Base-by-base conservation (phyloP, 257 asterid species). In the Primulina eburnea region DNA sequence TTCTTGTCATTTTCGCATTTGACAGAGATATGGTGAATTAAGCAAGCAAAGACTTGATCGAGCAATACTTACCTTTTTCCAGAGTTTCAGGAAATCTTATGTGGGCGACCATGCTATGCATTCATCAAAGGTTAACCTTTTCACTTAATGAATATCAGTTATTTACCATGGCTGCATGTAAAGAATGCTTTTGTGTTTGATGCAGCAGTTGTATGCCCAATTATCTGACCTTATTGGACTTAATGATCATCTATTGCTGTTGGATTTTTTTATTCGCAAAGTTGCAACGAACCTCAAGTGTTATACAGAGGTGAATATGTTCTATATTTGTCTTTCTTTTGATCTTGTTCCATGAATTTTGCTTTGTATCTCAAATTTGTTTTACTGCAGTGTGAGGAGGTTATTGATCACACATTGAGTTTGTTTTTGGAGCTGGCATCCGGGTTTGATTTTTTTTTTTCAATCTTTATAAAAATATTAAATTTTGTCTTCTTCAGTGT, bases 21-120 rank as follows among this genome's bases (percentile, higher is more conserved):
- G 76, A 77, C 96, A 94, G 99, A 85, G 99, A 83, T 89, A 90
- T 82, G 80, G 90, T 62, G 97, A 91, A 76, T 38, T 86, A 58
- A 94, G 92, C 88, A 94, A 91, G 75, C 99, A 91, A 69, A 85
- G 99, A 72, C 96, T 94, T 74, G 99, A 94, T 83, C 89, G 92
- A 38, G 97, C 99, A 77, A 87, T 94, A 80, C 95, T 94, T 63
- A 80, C 89, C 9, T 94, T 94, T 81, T 94, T 94, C 78, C 99
- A 90, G 80, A 86, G 82, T 78, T 89, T 94, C 64, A 89, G 97
- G 78, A 94, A 83, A 80, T 86, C 96, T 50, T 91, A 94, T 72
- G 97, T 94, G 67, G 99, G 97, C 60, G 97, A 94, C 78, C 96
- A 89, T 78, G 96, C 99, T 67, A 91, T 94, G 92, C 99, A 91